phyloP scores from a whole-genome alignment of 306 rosid species.

The Sindora glabra region DNA sequence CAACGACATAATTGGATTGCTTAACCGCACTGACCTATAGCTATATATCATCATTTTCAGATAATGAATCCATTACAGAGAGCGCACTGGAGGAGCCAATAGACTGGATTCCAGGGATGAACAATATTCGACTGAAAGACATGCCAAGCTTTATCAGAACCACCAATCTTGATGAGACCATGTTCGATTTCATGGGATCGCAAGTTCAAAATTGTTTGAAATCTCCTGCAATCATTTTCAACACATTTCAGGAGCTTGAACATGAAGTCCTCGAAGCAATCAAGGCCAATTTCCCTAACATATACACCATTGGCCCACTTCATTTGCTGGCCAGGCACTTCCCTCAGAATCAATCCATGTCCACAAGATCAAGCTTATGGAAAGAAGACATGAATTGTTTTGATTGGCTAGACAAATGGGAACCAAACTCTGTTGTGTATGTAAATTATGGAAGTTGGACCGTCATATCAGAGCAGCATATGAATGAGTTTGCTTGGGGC shows the following conservation, averaged over 20 bases:
- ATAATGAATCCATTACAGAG: constrained; percentile 19
- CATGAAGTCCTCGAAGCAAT: constrained; percentile 29
- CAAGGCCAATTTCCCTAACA: constrained; percentile 23
- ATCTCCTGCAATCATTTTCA: constrained; percentile 28
- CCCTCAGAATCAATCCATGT: constrained; percentile 6
- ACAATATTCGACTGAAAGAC: constrained; percentile 32
- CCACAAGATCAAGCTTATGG: constrained; percentile 28
- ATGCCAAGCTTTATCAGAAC: constrained; percentile 35
- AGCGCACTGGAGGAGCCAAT: constrained; percentile 20
- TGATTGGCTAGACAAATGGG: constrained; percentile 28
- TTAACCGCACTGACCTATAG: neutral
- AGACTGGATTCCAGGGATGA: constrained; percentile 36
- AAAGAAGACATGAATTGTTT: constrained; percentile 32
- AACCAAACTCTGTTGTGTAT: constrained; percentile 33
- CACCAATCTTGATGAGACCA: constrained; percentile 10
- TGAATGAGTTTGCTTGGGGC: constrained; percentile 48
- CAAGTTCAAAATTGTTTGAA: constrained; percentile 23
- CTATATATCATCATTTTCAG: neutral
- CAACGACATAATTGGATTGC: neutral
- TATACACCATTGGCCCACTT: constrained; percentile 40
- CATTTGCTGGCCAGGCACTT: constrained; percentile 15
- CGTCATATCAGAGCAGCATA: constrained; percentile 17
- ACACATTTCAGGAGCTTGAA: constrained; percentile 34
- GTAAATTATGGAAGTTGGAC: constrained; percentile 37
- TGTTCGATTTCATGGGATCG: constrained; percentile 34